Evolutionary conservation across 164 flowering plant species (phyloP).

Genomic region (Malania oleifera): DNA sequence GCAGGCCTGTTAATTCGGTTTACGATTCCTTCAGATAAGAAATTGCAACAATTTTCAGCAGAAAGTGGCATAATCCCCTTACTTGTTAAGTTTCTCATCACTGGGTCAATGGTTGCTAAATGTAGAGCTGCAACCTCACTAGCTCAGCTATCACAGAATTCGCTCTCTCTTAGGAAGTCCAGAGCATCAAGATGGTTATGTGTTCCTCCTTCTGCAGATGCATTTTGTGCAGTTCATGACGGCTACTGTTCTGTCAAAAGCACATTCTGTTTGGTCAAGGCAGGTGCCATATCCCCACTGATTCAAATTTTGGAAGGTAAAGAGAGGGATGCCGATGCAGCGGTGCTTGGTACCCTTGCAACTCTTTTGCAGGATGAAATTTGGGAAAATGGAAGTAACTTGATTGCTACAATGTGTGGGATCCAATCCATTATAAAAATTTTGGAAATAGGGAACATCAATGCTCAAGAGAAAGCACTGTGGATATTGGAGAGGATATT

Average conservation of each 20-base stretch:
- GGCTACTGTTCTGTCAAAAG: slow-evolving; percentile 51
- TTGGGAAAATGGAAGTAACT: slow-evolving; percentile 61
- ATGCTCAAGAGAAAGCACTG: slow-evolving; percentile 66
- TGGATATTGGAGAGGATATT: slow-evolving; percentile 79
- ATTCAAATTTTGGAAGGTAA: slow-evolving; percentile 47
- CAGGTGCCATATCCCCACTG: slow-evolving; percentile 58
- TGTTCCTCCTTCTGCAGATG: slow-evolving; percentile 36
- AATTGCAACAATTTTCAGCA: slow-evolving; percentile 48
- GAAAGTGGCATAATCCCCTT: slow-evolving; percentile 57
- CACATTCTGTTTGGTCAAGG: slow-evolving; percentile 73
- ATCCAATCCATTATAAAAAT: slow-evolving; percentile 44
- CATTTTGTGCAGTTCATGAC: slow-evolving; percentile 69
- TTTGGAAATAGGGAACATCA: slow-evolving; percentile 40
- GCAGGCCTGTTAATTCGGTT: slow-evolving; percentile 57
- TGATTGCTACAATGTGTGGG: slow-evolving; percentile 43
- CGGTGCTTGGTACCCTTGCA: slow-evolving; percentile 57
- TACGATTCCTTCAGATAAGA: slow-evolving; percentile 66
- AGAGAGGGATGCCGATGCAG: slow-evolving; percentile 71
- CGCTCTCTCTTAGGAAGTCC: slow-evolving; percentile 39
- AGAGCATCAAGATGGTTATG: slow-evolving; percentile 62
- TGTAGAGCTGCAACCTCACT: slow-evolving; percentile 61
- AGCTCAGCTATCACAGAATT: slow-evolving; percentile 66
- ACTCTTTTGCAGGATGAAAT: slow-evolving; percentile 68
- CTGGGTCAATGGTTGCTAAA: slow-evolving; percentile 45
- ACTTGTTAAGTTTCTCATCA: slow-evolving; percentile 62